Evolutionary conservation across 1,284 basidiomycete species (phyloP).

Genomic region (Ustilago cynodontis): DNA sequence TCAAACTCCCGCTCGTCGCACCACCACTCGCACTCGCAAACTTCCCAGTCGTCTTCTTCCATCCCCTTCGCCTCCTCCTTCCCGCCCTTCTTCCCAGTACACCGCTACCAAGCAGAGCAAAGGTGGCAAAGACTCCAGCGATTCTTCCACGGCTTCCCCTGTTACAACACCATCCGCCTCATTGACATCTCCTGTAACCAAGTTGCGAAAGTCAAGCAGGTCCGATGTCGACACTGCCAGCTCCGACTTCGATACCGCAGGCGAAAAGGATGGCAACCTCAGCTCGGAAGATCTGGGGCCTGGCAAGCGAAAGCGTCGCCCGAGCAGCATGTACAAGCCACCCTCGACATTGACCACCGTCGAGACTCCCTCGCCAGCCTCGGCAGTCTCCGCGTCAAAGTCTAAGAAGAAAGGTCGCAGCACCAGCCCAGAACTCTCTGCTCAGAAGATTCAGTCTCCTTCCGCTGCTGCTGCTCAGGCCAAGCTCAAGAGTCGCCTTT

Average conservation of each 20-base stretch:
- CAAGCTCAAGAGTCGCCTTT: slow-evolving; percentile 27
- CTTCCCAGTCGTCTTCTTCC: slow-evolving; percentile 54
- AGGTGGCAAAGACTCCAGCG: slow-evolving; percentile 27
- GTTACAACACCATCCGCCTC: slow-evolving; percentile 8
- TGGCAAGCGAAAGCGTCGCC: slow-evolving; percentile 59
- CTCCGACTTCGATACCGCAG: slow-evolving; percentile 16
- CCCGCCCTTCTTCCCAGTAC: slow-evolving; percentile 38
- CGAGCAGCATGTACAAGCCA: slow-evolving; percentile 61
- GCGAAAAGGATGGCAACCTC: slow-evolving; percentile 25
- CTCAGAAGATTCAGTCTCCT: slow-evolving; percentile 24
- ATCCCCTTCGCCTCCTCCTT: slow-evolving; percentile 48
- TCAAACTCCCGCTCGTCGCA: slow-evolving; percentile 44
- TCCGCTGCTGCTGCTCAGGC: slow-evolving; percentile 19
- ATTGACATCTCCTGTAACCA: slow-evolving; percentile 2
- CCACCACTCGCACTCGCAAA: slow-evolving; percentile 52
- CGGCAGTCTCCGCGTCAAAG: slow-evolving; percentile 21
- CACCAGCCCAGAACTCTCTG: slow-evolving; percentile 30
- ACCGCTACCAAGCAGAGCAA: slow-evolving; percentile 35
- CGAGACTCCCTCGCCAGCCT: slow-evolving; percentile 26
- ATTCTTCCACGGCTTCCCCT: slow-evolving; percentile 4
- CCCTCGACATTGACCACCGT: slow-evolving; percentile 58
- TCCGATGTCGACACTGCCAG: slow-evolving; percentile 17
- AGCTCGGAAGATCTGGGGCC: slow-evolving; percentile 33
- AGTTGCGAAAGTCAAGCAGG: slow-evolving; percentile 22
- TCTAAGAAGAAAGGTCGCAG: slow-evolving; percentile 49